Conservation (phyloP, 257 asterid genomes). For the Nicotiana tabacum region DNA sequence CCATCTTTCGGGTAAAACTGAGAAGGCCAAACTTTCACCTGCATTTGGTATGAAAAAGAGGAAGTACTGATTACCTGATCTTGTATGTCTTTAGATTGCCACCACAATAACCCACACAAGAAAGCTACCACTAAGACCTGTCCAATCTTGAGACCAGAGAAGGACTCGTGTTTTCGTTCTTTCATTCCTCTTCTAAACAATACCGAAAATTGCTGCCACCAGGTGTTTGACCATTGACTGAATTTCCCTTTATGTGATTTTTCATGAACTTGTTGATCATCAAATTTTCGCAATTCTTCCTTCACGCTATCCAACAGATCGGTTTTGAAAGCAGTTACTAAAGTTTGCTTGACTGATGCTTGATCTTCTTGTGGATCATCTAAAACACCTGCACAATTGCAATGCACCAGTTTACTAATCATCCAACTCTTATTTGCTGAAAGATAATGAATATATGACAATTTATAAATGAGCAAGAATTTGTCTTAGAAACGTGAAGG, state of each 20-base stretch:
- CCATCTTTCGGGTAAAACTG: background rate
- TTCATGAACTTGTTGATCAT: background rate
- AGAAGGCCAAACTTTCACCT: background rate
- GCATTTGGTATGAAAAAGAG: background rate
- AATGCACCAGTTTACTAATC: background rate
- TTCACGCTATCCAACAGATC: constrained; percentile 33
- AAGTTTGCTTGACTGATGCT: constrained; percentile 34
- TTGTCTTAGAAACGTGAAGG: background rate
- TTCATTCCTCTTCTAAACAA: constrained; percentile 62
- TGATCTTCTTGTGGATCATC: constrained; percentile 47
- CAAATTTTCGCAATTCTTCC: constrained; percentile 25
- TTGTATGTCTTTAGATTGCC: constrained; percentile 61
- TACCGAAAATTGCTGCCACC: constrained; percentile 71
- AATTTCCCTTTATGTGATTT: constrained; percentile 18
- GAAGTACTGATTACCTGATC: constrained; percentile 52
- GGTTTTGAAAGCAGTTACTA: constrained; percentile 39
- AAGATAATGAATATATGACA: background rate
- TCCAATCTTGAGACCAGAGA: constrained; percentile 47
- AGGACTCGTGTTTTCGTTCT: constrained; percentile 66
- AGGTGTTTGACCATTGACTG: constrained; percentile 49
- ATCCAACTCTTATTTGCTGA: background rate
- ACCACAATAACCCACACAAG: constrained; percentile 65
- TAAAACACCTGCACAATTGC: constrained; percentile 37
- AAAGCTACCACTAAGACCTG: constrained; percentile 52
- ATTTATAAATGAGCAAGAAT: background rate